Conservation (phyloP, 306 rosid species). For the Oxytropis ochrocephala region DNA sequence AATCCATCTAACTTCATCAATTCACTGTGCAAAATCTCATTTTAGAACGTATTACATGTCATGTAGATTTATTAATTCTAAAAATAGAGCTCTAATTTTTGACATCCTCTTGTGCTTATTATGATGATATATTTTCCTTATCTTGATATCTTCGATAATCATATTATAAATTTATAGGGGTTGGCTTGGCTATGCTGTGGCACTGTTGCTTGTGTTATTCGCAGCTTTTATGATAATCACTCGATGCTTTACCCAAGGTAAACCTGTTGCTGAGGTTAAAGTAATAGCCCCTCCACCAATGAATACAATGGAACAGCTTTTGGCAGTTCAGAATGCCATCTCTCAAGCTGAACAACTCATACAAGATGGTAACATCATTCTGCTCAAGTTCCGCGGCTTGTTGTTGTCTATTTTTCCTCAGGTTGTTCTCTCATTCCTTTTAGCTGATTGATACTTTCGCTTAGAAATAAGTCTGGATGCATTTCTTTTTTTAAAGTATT, state of each 20-base stretch:
- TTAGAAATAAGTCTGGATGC: background rate
- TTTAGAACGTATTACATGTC: no score
- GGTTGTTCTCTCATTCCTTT: constrained; percentile 46
- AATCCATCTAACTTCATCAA: no score
- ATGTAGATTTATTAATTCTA: no score
- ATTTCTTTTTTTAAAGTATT: background rate
- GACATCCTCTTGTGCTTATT: background rate
- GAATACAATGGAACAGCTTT: constrained; percentile 94
- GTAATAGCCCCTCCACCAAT: constrained; percentile 73
- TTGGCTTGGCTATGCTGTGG: constrained; percentile 69
- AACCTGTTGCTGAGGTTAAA: constrained; percentile 51
- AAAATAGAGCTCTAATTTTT: background rate
- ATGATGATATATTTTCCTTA: constrained; percentile 1
- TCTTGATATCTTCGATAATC: background rate
- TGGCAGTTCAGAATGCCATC: constrained; percentile 81
- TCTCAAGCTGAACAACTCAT: constrained; percentile 69
- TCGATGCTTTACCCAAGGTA: constrained; percentile 42
- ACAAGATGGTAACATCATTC: constrained; percentile 71
- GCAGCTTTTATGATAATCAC: constrained; percentile 71
- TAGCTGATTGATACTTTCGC: background rate
- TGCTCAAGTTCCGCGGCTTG: constrained; percentile 79
- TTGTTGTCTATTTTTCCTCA: constrained; percentile 74
- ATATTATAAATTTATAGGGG: constrained; percentile 49
- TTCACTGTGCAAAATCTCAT: no score
- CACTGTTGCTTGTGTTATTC: constrained; percentile 37